Conservation (phyloP, 2,329 filamentous ascomycete genomes). For the Botrytis pseudocinerea region DNA sequence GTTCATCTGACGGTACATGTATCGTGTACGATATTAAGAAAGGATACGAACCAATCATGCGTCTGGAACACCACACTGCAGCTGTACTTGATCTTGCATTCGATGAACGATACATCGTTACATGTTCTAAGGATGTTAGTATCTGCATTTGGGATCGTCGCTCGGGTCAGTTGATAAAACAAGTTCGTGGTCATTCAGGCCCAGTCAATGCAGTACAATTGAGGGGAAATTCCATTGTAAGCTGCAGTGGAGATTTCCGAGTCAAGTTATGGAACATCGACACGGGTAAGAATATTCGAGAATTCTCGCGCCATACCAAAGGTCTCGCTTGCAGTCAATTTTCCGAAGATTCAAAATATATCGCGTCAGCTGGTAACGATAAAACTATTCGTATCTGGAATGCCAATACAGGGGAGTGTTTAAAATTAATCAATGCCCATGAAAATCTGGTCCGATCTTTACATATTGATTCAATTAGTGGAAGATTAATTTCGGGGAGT, state of each 20-base stretch:
- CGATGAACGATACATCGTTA: constrained; percentile 88
- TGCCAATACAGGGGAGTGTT: constrained; percentile 81
- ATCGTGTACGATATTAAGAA: constrained; percentile 86
- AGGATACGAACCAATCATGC: constrained; percentile 76
- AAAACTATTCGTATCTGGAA: constrained; percentile 96
- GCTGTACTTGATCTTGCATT: constrained; percentile 94
- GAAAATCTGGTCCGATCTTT: constrained; percentile 83
- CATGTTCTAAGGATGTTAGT: constrained; percentile 91
- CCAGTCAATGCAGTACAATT: constrained; percentile 97
- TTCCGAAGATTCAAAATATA: constrained; percentile 88
- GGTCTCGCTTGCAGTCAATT: constrained; percentile 96
- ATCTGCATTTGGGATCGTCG: constrained; percentile 93
- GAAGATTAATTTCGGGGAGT: constrained; percentile 83
- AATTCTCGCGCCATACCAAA: constrained; percentile 87
- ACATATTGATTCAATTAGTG: constrained; percentile 85
- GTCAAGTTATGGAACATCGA: constrained; percentile 96
- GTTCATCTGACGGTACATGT: constrained; percentile 87
- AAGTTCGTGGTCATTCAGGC: constrained; percentile 80
- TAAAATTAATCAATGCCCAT: constrained; percentile 80
- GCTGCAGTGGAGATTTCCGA: constrained; percentile 87
- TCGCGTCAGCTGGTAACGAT: constrained; percentile 93
- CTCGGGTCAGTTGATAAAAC: constrained; percentile 73
- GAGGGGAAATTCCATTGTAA: constrained; percentile 88
- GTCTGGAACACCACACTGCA: constrained; percentile 75
- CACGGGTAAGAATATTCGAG: constrained; percentile 82